Conservation (phyloP, 2,329 filamentous ascomycete species). For the Diplodia intermedia region DNA sequence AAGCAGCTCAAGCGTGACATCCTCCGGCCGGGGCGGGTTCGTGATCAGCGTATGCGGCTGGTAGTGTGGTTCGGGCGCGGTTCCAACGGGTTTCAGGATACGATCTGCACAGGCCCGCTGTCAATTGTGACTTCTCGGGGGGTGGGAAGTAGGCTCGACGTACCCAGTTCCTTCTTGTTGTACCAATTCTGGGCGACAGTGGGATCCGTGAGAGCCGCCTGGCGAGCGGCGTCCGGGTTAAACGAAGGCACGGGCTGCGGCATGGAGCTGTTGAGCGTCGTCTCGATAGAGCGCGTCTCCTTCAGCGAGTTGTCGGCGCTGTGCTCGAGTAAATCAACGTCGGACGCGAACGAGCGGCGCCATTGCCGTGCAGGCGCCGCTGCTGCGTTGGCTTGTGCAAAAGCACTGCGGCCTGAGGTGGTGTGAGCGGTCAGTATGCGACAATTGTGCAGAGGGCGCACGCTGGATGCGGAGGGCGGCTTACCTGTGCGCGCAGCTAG, state of each 20-base stretch:
- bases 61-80: constrained; percentile 61
- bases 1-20: constrained; percentile 90
- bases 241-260: constrained; percentile 36
- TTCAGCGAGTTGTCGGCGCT: constrained; percentile 43
- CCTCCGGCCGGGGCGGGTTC: constrained; percentile 76
- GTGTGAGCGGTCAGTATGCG: constrained; percentile 29
- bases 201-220: constrained; percentile 35
- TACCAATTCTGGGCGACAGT: constrained; percentile 51
- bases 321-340: constrained; percentile 44
- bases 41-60: constrained; percentile 69
- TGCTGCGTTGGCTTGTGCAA: constrained; percentile 38
- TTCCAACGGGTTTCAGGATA: constrained; percentile 48
- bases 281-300: constrained; percentile 44
- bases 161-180: constrained; percentile 52
- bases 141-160: constrained; percentile 14
- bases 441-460: constrained; percentile 2
- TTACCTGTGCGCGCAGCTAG: constrained; percentile 51
- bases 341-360: constrained; percentile 44
- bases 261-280: constrained; percentile 42
- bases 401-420: constrained; percentile 43
- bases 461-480: not conserved
- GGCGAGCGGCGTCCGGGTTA: constrained; percentile 37
- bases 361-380: constrained; percentile 35
- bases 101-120: constrained; percentile 40
- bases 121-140: constrained; percentile 10